A percentile compares a stretch with the other conserved stretches of the same genome.
These are phyloP conservation scores for Orbilia blumenaviensis DNA, from an alignment of 2,329 filamentous ascomycete genomes.

Conservation along the genomic window DNA sequence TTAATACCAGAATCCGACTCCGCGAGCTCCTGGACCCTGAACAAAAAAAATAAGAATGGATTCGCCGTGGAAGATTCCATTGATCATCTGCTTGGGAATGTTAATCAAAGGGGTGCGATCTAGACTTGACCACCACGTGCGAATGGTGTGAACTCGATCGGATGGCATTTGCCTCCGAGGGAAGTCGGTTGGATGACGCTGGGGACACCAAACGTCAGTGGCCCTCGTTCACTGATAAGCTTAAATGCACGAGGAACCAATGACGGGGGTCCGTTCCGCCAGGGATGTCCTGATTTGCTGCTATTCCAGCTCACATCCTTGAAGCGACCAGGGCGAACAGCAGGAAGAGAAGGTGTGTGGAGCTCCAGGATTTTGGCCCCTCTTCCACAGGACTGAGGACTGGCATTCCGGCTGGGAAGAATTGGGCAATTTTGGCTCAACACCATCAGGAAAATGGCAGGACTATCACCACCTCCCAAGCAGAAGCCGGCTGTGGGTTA, in stretches of 20 bases:
- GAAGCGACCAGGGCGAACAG: constrained; percentile 29
- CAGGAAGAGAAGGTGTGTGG: constrained; percentile 49
- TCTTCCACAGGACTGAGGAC: too few relatives aligned
- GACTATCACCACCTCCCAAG: constrained; percentile 48
- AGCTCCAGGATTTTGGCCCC: constrained; percentile 44
- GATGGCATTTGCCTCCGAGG: constrained; percentile 33
- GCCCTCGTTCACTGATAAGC: constrained; percentile 46
- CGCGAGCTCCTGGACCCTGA: constrained; percentile 5
- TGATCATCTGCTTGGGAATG: constrained; percentile 10
- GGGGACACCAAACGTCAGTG: constrained; percentile 38
- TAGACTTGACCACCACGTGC: constrained; percentile 31
- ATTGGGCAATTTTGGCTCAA: constrained; percentile 54
- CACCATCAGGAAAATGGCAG: constrained; percentile 47
- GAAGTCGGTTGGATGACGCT: constrained; percentile 17
- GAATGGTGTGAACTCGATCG: constrained; percentile 29
- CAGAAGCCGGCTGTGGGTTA: constrained; percentile 7
- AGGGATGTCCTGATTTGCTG: constrained; percentile 38
- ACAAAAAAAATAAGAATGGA: constrained; percentile 7
- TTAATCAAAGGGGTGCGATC: constrained; percentile 17
- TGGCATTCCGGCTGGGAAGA: constrained; percentile 18
- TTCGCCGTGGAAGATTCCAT: constrained; percentile 49
- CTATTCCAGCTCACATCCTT: constrained; percentile 33
- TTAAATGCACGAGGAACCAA: constrained; percentile 53
- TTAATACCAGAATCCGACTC: constrained; percentile 4
- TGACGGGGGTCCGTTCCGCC: constrained; percentile 34